Base-by-base conservation (phyloP, 805 yeast genomes). In the Komagataella phaffii region DNA sequence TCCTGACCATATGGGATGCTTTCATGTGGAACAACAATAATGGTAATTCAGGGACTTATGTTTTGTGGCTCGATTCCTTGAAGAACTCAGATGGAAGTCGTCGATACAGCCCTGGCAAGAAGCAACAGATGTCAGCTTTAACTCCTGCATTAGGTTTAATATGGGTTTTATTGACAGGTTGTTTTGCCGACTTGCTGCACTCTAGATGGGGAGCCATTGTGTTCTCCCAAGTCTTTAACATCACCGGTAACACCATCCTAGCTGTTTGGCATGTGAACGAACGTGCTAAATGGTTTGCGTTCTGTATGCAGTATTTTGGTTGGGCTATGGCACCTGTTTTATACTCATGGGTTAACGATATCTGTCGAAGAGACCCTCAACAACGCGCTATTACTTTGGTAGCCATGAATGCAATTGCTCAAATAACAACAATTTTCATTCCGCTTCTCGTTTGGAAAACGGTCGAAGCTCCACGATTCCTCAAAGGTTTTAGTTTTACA, bases 21-120 rank as follows among this genome's bases (percentile, higher is more conserved):
- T 70, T 80, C 57, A 78, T 83, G 51, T 80, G 82, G 80, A 81
- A 82, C 65, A 76, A 77, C 59, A 75, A 75, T 61, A 80, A 79
- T 53, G 74, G 78, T 2, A 68, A 74, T 19, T 71, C 79, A 48
- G 84, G 85, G 10, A 71, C 81, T 8, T 80, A 75, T 58, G 64
- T 77, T 3, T 67, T 85, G 53, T 83, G 90, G 90, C 70, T 85
- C 49, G 70, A 76, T 54, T 67, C 80, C 3, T 65, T 75, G 19
- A 61, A 69, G 47, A 30, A 30, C 6, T 10, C 40, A 30, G 40
- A 30, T 14, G 40, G 40, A 30, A 30, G 40, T 30, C 40, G 14
- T 56, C 65, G 68, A 44, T 80, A 71, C 58, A 59, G 72, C 0
- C 65, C 71, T 47, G 71, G 70, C 0, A 65, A 67, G 52, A 63